A percentile compares a stretch with the other conserved stretches of the same genome.
phyloP scores from a whole-genome alignment of 2,329 filamentous ascomycete species.

The Scedosporium aurantiacum region DNA sequence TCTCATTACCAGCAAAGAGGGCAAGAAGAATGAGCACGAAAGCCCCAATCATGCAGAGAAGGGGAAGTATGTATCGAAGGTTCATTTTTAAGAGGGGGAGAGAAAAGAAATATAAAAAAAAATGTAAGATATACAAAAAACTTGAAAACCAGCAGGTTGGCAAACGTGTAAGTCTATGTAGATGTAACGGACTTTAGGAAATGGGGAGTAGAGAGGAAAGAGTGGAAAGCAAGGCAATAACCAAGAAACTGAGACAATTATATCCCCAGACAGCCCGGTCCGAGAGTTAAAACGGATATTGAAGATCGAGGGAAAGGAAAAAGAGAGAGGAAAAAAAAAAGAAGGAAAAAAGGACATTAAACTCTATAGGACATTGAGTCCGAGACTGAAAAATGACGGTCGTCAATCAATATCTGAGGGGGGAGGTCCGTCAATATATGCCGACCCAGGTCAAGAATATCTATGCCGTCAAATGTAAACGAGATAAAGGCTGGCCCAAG shows the following conservation, averaged over 20 bases:
- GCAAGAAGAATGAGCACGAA: constrained; percentile 28
- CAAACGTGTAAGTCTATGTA: not conserved
- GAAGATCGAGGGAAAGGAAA: not conserved
- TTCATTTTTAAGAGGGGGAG: not conserved
- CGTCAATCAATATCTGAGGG: no score
- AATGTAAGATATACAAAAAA: not conserved
- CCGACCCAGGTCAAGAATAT: no score
- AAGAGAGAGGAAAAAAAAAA: not conserved
- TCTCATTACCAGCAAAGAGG: constrained; percentile 27
- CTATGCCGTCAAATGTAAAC: no score
- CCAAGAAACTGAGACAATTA: not conserved
- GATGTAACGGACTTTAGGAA: no score
- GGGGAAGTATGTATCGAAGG: constrained; percentile 15
- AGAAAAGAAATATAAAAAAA: not conserved
- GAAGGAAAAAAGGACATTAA: not conserved
- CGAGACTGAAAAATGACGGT: not conserved
- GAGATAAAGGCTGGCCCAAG: no score
- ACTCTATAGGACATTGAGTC: not conserved
- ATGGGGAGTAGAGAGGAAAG: no score
- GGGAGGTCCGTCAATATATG: no score
- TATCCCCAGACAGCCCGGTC: no score
- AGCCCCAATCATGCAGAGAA: constrained; percentile 25
- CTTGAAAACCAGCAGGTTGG: not conserved
- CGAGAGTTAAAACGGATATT: no score
- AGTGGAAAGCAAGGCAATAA: no score